A percentile compares a stretch with the other conserved stretches of the same genome.
Evolutionary conservation across 108 stramenopile species (phyloP).

Genomic region (Cafeteria roenbergensis): DNA sequence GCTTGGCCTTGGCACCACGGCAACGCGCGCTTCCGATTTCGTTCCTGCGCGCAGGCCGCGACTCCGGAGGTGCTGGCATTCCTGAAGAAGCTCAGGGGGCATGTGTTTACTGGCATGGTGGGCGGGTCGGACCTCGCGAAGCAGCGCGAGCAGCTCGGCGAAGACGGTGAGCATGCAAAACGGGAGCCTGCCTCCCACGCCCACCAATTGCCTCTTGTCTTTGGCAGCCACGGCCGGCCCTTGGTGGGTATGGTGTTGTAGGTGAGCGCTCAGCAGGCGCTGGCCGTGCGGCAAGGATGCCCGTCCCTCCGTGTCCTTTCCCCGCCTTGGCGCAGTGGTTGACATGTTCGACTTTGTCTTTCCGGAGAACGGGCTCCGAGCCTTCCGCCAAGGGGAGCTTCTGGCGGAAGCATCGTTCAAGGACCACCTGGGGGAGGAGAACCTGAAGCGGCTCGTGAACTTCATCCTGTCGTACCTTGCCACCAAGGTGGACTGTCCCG

Average conservation of each 20-base stretch:
- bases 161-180: conserved; percentile 38
- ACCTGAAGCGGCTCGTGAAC: conserved; percentile 85
- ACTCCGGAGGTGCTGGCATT: conserved; percentile 71
- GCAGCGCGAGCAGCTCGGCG: conserved; percentile 95
- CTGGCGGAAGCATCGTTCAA: conserved; percentile 25
- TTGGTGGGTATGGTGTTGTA: too few species aligned
- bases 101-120: conserved; percentile 93
- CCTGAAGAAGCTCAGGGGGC: conserved; percentile 65
- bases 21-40: not conserved
- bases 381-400: conserved; percentile 63
- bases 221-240: too few species aligned
- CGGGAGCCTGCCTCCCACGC: too few species aligned
- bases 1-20: not conserved
- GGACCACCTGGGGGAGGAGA: conserved; percentile 79
- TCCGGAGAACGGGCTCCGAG: conserved; percentile 94
- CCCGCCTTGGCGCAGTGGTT: conserved; percentile 9
- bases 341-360: conserved; percentile 87
- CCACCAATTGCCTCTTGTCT: too few species aligned
- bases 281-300: too few species aligned
- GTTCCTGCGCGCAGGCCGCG: conserved; percentile 38
- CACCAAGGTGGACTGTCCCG: conserved; percentile 18
- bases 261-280: too few species aligned
- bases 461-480: conserved; percentile 58
- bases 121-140: conserved; percentile 92
- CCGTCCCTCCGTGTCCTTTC: too few species aligned